These are phyloP conservation scores for Alisma plantagoaquatica DNA, from an alignment of 106 monocot species.

Conservation along the genomic window DNA sequence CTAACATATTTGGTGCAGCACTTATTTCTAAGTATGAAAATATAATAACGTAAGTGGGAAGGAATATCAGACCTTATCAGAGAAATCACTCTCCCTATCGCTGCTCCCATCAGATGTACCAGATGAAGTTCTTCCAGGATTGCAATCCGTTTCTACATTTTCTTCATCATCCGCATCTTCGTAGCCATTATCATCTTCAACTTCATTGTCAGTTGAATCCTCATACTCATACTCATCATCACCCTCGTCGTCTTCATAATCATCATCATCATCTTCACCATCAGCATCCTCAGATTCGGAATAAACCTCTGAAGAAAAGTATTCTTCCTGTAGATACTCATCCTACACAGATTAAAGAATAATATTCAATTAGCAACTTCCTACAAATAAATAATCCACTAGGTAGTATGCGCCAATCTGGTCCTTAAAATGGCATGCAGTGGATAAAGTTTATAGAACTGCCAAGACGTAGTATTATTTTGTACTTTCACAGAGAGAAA, in stretches of 20 bases:
- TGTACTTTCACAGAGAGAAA: no score
- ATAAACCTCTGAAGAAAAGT: constrained; percentile 19
- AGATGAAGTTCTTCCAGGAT: constrained; percentile 2
- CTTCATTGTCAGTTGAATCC: constrained; percentile 16
- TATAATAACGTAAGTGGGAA: neutral
- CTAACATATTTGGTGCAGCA: no score
- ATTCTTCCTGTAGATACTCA: constrained; percentile 10
- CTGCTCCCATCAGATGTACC: constrained; percentile 5
- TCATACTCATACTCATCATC: constrained; percentile 8
- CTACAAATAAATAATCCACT: no score
- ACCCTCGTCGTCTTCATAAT: constrained; percentile 9
- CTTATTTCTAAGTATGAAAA: neutral
- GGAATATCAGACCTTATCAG: constrained; percentile 16
- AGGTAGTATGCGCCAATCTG: no score
- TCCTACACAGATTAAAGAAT: no score
- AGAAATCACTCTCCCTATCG: constrained; percentile 12
- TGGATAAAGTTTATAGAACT: no score
- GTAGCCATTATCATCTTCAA: constrained; percentile 9
- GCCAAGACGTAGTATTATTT: no score
- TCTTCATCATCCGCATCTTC: constrained; percentile 13
- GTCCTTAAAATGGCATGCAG: no score
- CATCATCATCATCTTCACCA: constrained; percentile 14
- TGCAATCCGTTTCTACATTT: constrained; percentile 1
- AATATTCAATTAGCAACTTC: no score
- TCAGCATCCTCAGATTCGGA: constrained; percentile 13